Base-by-base conservation (phyloP, 345 rosid genomes). In the Populus pruinosa region DNA sequence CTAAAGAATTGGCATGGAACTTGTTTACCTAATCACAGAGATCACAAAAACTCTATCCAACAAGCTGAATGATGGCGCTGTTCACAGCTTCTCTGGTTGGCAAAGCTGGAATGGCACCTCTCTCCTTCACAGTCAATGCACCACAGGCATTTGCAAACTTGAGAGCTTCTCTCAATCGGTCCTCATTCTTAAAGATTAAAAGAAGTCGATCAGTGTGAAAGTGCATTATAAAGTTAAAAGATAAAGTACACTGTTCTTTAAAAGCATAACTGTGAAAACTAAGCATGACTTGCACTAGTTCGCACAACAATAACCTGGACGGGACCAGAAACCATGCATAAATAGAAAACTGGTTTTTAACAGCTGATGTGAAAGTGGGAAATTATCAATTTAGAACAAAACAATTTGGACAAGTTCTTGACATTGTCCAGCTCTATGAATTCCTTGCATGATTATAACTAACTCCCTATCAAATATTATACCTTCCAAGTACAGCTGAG, bases 61-160 rank as follows among this genome's bases (percentile, higher is more conserved):
- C 89, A 7, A 82, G 44, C 66, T 87, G 84, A 8, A 90, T 82
- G 31, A 93, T 55, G 61, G 91, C 84, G 67, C 83, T 73, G 69
- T 84, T 84, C 12, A 93, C 98, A 68, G 90, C 89, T 85, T 92
- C 92, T 85, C 69, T 86, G 0, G 94, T 91, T 17, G 99, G 98
- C 86, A 96, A 86, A 1, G 98, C 97, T 0, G 99, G 98, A 41
- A 96, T 96, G 13, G 97, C 97, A 29, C 97, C 99, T 87, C 99
- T 88, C 77, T 87, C 94, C 25, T 67, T 93, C 43, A 93, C 99
- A 0, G 99, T 90, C 82, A 96, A 85, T 44, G 99, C 99, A 31
- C 98, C 99, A 12, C 99, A 96, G 1, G 90, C 96, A 67, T 96
- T 96, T 11, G 99, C 94, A 85, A 92, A 96, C 83, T 79, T 80